Conservation (phyloP, 495 filamentous ascomycete species). For the Aspergillus funiculosus region DNA sequence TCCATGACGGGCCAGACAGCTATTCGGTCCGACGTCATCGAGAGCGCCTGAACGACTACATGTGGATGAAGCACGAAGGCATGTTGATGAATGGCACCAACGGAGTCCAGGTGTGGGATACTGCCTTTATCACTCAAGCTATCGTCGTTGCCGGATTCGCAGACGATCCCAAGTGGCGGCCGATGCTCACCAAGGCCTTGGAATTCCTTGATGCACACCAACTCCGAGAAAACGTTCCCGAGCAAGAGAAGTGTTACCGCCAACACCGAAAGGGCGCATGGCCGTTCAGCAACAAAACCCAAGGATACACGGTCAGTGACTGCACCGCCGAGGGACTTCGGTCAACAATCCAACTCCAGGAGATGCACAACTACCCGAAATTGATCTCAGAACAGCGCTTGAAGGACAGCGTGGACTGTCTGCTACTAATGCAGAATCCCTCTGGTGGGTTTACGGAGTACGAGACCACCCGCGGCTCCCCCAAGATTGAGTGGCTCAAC, state of each 20-base stretch:
- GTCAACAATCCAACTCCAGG: conserved; percentile 78
- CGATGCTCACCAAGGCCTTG: conserved; percentile 79
- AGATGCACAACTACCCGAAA: conserved; percentile 66
- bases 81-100: conserved; percentile 96
- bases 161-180: conserved; percentile 66
- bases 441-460: conserved; percentile 89
- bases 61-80: conserved; percentile 90
- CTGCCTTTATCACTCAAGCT: conserved; percentile 78
- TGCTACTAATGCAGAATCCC: conserved; percentile 86
- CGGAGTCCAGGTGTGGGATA: conserved; percentile 96
- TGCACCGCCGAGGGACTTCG: conserved; percentile 90
- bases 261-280: conserved; percentile 90
- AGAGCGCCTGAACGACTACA: conserved; percentile 74
- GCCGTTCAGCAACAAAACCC: conserved; percentile 86
- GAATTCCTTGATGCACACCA: conserved; percentile 89
- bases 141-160: conserved; percentile 74
- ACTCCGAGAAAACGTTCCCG: conserved; percentile 73
- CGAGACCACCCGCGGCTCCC: conserved; percentile 71
- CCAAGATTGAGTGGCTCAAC: conserved; percentile 78
- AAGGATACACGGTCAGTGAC: conserved; percentile 94
- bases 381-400: conserved; percentile 69
- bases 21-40: conserved; percentile 70
- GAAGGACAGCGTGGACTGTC: conserved; percentile 81
- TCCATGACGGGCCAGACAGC: conserved; percentile 73
- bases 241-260: conserved; percentile 79